Conservation (phyloP, 805 yeast species). For the Starmerella ratchasimensis region DNA sequence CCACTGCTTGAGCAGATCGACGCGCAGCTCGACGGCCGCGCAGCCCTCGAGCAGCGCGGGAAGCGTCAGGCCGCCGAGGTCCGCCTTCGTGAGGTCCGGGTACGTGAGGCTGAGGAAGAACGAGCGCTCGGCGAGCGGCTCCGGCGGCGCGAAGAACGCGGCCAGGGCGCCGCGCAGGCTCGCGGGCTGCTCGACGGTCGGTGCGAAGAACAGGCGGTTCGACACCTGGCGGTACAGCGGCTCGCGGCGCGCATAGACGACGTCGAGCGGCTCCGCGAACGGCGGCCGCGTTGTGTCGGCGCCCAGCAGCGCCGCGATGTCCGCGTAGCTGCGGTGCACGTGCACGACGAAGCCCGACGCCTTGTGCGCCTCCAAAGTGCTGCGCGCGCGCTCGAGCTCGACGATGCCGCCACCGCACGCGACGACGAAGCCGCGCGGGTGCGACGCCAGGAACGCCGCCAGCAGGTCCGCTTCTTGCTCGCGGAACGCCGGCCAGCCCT, state of each 20-base stretch:
- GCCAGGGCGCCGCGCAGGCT: slow-evolving; percentile 47
- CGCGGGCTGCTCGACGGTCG: slow-evolving; percentile 38
- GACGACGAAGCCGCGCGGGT: slow-evolving; percentile 46
- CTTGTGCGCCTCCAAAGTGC: slow-evolving; percentile 41
- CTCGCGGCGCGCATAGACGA: slow-evolving; percentile 61
- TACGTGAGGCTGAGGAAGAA: slow-evolving; percentile 61
- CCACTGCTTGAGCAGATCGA: slow-evolving; percentile 46
- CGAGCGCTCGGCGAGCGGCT: slow-evolving; percentile 31
- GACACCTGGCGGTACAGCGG: slow-evolving; percentile 68
- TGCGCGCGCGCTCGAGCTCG: slow-evolving; percentile 58
- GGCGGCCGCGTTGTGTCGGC: slow-evolving; percentile 81
- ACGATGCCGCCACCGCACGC: slow-evolving; percentile 97
- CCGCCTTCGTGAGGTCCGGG: slow-evolving; percentile 36
- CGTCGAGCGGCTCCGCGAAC: slow-evolving; percentile 56
- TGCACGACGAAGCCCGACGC: slow-evolving; percentile 63
- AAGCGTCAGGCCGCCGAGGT: slow-evolving; percentile 13
- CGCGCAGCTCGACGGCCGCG: slow-evolving; percentile 72
- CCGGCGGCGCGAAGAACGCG: slow-evolving; percentile 36
- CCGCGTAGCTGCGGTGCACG: slow-evolving; percentile 73
- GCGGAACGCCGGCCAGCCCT: slow-evolving; percentile 86
- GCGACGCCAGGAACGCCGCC: slow-evolving; percentile 32
- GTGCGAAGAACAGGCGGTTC: slow-evolving; percentile 61
- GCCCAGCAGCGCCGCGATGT: slow-evolving; percentile 61
- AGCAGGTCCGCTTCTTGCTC: slow-evolving; percentile 46
- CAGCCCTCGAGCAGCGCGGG: slow-evolving; percentile 51